phyloP scores from a whole-genome alignment of 495 filamentous ascomycete species.

The Schizothecium vesticola region DNA sequence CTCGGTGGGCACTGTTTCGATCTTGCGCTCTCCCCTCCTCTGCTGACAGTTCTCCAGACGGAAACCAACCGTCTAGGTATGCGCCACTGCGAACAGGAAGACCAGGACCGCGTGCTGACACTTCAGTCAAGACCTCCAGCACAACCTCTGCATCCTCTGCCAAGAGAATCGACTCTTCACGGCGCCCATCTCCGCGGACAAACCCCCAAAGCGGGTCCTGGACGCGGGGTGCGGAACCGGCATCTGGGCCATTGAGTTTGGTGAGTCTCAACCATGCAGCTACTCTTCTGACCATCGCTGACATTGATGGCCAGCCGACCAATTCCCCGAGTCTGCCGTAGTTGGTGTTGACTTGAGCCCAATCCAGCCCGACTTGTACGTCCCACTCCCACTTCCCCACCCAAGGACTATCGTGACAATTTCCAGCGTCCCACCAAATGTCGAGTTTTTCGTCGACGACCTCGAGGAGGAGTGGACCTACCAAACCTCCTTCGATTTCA shows the following conservation, averaged over 20 bases:
- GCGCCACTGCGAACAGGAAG: not conserved
- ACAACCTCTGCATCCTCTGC: slow-evolving; percentile 41
- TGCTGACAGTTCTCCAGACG: not conserved
- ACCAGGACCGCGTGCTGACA: not conserved
- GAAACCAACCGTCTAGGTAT: not conserved
- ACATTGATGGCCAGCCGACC: not conserved
- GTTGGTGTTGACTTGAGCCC: slow-evolving; percentile 38
- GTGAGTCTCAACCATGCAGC: slow-evolving; percentile 13
- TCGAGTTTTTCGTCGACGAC: slow-evolving; percentile 45
- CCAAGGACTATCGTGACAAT: not conserved
- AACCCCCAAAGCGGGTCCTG: slow-evolving; percentile 36
- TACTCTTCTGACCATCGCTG: not conserved
- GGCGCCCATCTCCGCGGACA: slow-evolving; percentile 24
- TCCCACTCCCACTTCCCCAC: not conserved
- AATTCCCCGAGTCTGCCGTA: slow-evolving; percentile 1
- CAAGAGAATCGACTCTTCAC: slow-evolving; percentile 37
- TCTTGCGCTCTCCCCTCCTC: not conserved
- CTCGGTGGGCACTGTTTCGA: not conserved
- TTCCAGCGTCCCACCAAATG: slow-evolving; percentile 41
- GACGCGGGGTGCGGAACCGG: slow-evolving; percentile 47
- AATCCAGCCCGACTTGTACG: slow-evolving; percentile 39
- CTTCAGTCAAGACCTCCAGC: slow-evolving; percentile 35
- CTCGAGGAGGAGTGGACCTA: slow-evolving; percentile 45
- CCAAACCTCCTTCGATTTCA: slow-evolving; percentile 40
- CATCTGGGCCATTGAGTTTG: slow-evolving; percentile 47